These are phyloP conservation scores for Rubroshorea leprosula DNA, from an alignment of 345 rosid species.

Conservation along the genomic window DNA sequence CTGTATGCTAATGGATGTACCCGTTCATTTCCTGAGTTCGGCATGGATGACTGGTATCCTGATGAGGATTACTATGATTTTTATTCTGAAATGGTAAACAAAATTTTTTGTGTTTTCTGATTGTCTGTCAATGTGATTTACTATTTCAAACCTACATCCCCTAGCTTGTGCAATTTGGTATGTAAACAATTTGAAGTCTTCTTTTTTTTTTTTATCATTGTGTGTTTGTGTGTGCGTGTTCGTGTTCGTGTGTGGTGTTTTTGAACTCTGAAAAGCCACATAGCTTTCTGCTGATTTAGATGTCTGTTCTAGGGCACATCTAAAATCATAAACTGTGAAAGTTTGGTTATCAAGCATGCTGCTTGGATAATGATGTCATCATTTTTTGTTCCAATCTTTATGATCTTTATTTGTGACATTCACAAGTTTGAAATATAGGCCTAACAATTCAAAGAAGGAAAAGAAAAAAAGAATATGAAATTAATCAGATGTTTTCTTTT, in stretches of 20 bases:
- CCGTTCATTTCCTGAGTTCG: conserved; percentile 43
- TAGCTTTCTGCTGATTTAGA: background rate
- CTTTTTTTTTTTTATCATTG: too few relatives aligned
- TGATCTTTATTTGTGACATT: background rate
- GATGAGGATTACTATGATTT: conserved; percentile 51
- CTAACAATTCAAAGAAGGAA: background rate
- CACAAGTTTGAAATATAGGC: background rate
- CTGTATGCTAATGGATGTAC: conserved; percentile 53
- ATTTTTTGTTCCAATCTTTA: too few relatives aligned
- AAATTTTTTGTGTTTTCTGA: background rate
- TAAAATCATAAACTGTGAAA: too few relatives aligned
- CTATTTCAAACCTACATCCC: too few relatives aligned
- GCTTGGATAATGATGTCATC: background rate
- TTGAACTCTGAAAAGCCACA: too few relatives aligned
- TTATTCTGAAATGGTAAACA: conserved; percentile 54
- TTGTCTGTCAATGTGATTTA: background rate
- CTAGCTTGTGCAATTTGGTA: background rate
- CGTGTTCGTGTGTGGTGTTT: background rate
- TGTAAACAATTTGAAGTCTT: too few relatives aligned
- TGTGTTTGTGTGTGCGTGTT: too few relatives aligned
- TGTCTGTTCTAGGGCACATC: background rate
- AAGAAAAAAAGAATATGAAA: background rate
- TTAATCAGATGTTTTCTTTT: background rate
- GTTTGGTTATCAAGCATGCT: background rate
- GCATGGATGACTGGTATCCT: conserved; percentile 56